Base-by-base conservation (phyloP, 164 flowering plant species). In the Buxus sempervirens region DNA sequence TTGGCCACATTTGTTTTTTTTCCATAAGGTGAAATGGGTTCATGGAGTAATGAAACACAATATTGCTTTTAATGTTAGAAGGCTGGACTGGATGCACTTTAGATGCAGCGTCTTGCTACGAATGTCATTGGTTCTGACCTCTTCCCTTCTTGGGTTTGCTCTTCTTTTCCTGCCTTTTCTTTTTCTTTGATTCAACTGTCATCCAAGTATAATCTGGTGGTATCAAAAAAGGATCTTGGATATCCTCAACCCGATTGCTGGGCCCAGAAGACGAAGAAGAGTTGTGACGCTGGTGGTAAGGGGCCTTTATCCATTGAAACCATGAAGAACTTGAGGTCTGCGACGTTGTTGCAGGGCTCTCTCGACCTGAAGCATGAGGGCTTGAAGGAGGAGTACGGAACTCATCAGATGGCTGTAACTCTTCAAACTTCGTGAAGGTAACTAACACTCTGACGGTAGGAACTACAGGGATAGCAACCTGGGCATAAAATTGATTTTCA, bases 391-490 rank as follows among this genome's bases (percentile, higher is more conserved):
- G 99, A 5, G 99, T 95, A 54, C 82, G 73, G 68, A 92, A 92
- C 72, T 92, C 99, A 70, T 92, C 96, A 60, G 79, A 54, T n/a
- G 96, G 89, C 73, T 86, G 85, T 56, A 95, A 69, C 70, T 92
- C 98, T 82, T 92, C 97, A 64, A 88, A 92, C 76, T 89, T 95
- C 22, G 97, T 89, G 66, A 95, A 95, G 0, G 98, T 95, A 49
- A 95, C 96, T 54, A 95, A 21, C 59, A 95, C 98, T 67, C 91
- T 80, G 75, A 95, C 86, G 5, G 98, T 95, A 13, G 98, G 98
- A 76, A 92, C 89, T 63, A 95, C 96, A 1, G 99, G 98, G 64
- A 95, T 95, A 9, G 97, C 96, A 78, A 92, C 97, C 97, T 95
- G 87, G 56, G 68, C 45, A 60, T 38, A 65, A 63, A 49, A 24